These are phyloP conservation scores for Fabrea salina DNA, from an alignment of 169 alveolate species.

Conservation along the genomic window DNA sequence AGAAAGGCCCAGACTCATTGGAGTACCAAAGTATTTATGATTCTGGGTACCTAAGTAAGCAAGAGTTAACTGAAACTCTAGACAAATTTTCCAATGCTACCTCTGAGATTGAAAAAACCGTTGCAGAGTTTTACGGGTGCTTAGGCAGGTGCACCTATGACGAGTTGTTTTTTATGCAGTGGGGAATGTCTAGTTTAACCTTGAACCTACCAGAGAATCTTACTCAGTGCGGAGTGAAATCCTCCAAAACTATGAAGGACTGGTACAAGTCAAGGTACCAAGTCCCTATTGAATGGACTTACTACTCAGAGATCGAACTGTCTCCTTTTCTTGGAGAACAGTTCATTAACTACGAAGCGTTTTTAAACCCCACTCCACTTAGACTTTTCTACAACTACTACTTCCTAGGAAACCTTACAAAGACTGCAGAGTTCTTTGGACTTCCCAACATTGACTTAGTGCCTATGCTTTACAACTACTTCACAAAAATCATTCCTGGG, in stretches of 20 bases:
- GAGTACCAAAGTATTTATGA: not conserved
- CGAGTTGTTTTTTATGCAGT: constrained; percentile 11
- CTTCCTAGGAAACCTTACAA: not conserved
- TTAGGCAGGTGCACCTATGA: not conserved
- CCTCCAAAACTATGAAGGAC: not conserved
- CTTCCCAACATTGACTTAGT: not conserved
- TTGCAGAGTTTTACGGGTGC: not conserved
- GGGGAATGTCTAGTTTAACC: not conserved
- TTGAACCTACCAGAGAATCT: not conserved
- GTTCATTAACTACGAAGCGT: not conserved
- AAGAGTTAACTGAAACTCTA: no score
- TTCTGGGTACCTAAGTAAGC: no score
- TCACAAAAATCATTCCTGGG: not conserved
- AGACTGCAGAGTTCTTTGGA: not conserved
- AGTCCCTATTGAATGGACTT: constrained; percentile 17
- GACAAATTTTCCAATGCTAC: no score
- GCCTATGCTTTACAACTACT: not conserved
- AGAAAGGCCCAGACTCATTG: not conserved
- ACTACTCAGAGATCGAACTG: not conserved
- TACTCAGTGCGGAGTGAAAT: not conserved
- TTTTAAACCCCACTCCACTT: not conserved
- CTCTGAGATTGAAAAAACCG: no score
- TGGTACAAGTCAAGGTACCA: not conserved
- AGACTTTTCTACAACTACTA: not conserved
- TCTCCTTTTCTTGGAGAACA: not conserved